Conservation (phyloP, 345 rosid genomes). For the Orychophragmus violaceus region DNA sequence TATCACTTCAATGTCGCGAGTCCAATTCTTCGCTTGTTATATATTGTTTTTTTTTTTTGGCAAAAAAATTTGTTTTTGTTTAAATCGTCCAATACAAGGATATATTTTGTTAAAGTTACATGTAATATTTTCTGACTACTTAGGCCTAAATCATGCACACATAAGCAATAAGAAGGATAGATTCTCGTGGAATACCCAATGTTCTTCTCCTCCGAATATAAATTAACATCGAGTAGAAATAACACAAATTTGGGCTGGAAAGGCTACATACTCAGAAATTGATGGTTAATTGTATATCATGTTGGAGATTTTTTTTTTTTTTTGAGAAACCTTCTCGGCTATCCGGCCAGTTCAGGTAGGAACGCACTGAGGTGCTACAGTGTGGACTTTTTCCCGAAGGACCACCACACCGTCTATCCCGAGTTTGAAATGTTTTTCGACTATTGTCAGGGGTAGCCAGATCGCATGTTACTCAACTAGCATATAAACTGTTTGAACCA, state of each 20-base stretch:
- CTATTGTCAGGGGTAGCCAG: too few species aligned
- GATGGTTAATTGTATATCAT: background rate
- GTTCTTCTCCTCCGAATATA: background rate
- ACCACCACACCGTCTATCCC: too few species aligned
- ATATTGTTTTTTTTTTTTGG: background rate
- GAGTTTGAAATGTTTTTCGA: too few species aligned
- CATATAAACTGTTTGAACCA: too few species aligned
- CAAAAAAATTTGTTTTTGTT: background rate
- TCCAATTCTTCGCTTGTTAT: background rate
- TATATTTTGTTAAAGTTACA: background rate
- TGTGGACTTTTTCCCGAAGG: too few species aligned
- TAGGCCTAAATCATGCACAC: background rate
- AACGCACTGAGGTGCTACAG: too few species aligned
- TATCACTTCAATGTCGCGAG: too few species aligned
- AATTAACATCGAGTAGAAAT: background rate
- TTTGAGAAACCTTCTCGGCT: too few species aligned
- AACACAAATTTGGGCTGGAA: background rate
- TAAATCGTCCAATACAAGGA: background rate
- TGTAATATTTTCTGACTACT: background rate
- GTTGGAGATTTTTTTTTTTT: too few species aligned
- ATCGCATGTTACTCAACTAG: too few species aligned
- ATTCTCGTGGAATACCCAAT: background rate
- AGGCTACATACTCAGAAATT: background rate
- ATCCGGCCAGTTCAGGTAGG: too few species aligned
- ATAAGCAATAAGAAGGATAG: background rate